These are phyloP conservation scores for Botrytis sinoallii DNA, from an alignment of 2,329 filamentous ascomycete genomes.

Conservation along the genomic window DNA sequence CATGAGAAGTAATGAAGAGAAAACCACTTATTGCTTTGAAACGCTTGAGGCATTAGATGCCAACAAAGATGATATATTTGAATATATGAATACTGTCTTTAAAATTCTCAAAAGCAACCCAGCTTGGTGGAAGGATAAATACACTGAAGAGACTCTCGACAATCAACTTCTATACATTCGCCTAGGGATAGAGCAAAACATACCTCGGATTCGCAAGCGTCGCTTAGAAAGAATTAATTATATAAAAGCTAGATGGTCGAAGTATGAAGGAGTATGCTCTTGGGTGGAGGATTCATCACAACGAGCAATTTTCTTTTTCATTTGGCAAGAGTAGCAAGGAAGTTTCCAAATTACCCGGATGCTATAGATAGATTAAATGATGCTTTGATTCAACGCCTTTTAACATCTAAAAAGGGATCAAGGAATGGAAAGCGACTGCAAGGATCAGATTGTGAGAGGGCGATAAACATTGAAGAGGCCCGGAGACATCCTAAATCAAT, in stretches of 20 bases:
- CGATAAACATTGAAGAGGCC: not conserved
- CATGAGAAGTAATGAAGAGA: not conserved
- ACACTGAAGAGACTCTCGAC: not conserved
- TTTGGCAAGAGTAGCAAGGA: slow-evolving; percentile 1
- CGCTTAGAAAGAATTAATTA: not conserved
- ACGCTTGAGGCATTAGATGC: not conserved
- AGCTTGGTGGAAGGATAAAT: not conserved
- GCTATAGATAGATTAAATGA: not conserved
- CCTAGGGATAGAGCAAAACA: not conserved
- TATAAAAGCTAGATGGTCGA: not conserved
- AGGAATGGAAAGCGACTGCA: not conserved
- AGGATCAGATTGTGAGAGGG: not conserved
- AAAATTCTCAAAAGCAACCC: not conserved
- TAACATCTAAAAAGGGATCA: not conserved
- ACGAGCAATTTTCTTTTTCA: slow-evolving; percentile 3
- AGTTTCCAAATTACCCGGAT: not conserved
- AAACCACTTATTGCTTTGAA: not conserved
- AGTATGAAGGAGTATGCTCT: not conserved
- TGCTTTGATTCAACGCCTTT: not conserved
- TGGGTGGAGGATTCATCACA: not conserved
- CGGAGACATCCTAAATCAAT: not conserved
- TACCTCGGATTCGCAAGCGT: not conserved
- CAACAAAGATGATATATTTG: not conserved
- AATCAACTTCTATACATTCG: not conserved
- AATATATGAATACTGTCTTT: not conserved